These are phyloP conservation scores for Nematocida minor DNA, from an alignment of 371 early-diverging fungal species.

Conservation along the genomic window DNA sequence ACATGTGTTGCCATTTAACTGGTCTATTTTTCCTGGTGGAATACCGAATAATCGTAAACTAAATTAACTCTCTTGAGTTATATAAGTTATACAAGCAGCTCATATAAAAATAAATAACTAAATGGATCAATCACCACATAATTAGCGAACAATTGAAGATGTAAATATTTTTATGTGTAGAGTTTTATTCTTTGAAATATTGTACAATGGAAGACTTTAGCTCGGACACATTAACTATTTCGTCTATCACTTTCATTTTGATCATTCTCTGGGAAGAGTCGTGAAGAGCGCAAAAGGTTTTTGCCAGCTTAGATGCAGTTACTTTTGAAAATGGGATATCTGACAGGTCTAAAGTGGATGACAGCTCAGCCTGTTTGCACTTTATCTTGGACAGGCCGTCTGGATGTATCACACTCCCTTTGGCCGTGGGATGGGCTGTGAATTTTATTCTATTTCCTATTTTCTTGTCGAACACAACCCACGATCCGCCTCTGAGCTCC, in stretches of 20 bases:
- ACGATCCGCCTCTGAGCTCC: conserved; percentile 94
- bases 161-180: not conserved
- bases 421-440: conserved; percentile 80
- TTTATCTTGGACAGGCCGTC: conserved; percentile 96
- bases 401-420: conserved; percentile 91
- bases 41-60: too few relatives aligned
- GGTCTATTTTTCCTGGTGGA: too few relatives aligned
- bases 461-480: conserved; percentile 94
- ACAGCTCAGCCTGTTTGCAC: conserved; percentile 68
- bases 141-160: not conserved
- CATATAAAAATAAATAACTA: too few relatives aligned
- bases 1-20: too few relatives aligned
- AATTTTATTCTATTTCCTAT: conserved; percentile 95
- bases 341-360: not conserved
- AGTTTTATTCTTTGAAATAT: conserved; percentile 32
- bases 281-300: conserved; percentile 44
- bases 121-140: too few relatives aligned
- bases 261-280: conserved; percentile 42
- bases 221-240: conserved; percentile 11
- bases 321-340: not conserved
- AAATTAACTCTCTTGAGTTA: too few relatives aligned
- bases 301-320: not conserved
- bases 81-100: too few relatives aligned
- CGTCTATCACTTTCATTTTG: conserved; percentile 41
- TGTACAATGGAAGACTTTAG: conserved; percentile 8